A percentile compares a stretch with the other conserved stretches of the same genome.
These are phyloP conservation scores for Pezicula rhizophila DNA, from an alignment of 2,329 filamentous ascomycete species.

Conservation along the genomic window DNA sequence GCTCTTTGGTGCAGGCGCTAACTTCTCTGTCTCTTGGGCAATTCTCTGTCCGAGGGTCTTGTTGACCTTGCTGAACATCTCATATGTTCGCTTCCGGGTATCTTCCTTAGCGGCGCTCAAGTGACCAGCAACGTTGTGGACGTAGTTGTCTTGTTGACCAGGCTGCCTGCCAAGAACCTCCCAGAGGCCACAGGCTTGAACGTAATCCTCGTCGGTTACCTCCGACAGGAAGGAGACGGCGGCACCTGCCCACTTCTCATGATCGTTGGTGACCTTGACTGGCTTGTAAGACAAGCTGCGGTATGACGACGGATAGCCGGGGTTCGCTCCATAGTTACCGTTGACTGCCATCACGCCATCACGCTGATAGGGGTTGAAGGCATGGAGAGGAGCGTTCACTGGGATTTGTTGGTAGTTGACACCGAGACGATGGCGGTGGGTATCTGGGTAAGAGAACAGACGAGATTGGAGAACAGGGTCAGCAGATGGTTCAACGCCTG, in stretches of 20 bases:
- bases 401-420: slow-evolving; percentile 55
- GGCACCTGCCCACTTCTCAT: slow-evolving; percentile 42
- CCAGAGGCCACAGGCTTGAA: slow-evolving; percentile 29
- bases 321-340: slow-evolving; percentile 54
- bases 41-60: slow-evolving; percentile 45
- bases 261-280: slow-evolving; percentile 33
- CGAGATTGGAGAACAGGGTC: slow-evolving; percentile 66
- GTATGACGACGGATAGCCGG: slow-evolving; percentile 50
- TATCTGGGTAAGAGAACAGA: slow-evolving; percentile 66
- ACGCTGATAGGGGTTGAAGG: slow-evolving; percentile 65
- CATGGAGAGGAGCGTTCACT: slow-evolving; percentile 38
- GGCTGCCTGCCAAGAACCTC: slow-evolving; percentile 28
- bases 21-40: slow-evolving; percentile 43
- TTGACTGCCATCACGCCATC: slow-evolving; percentile 68
- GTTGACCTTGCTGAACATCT: slow-evolving; percentile 55
- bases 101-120: slow-evolving; percentile 46
- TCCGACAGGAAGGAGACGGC: slow-evolving; percentile 40
- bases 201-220: slow-evolving; percentile 26
- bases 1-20: slow-evolving; percentile 16
- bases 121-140: slow-evolving; percentile 53
- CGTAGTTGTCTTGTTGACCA: slow-evolving; percentile 56
- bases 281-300: slow-evolving; percentile 38
- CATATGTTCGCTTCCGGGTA: slow-evolving; percentile 52
- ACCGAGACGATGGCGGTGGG: slow-evolving; percentile 50
- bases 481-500: slow-evolving; percentile 62